phyloP scores from a whole-genome alignment of 768 basidiomycete species.

The Hydnomerulius pinastri region DNA sequence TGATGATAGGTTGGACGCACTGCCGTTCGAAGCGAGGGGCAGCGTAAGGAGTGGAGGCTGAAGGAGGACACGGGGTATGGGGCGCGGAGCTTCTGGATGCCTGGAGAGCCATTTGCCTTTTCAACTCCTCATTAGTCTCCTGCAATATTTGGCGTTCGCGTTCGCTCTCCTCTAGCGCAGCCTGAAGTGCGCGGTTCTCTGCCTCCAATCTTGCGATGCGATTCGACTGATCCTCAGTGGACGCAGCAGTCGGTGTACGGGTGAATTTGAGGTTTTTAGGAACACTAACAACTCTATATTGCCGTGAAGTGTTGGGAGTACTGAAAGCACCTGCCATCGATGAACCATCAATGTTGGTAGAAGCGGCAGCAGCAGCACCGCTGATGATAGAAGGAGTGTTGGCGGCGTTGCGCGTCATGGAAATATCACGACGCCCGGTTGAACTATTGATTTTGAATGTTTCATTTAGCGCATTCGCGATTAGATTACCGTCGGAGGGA shows the following conservation, averaged over 20 bases:
- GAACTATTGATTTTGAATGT: conserved; percentile 27
- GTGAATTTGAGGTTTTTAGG: conserved; percentile 25
- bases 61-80: background rate
- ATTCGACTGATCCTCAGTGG: conserved; percentile 4
- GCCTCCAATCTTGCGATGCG: conserved; percentile 21
- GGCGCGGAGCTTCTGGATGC: background rate
- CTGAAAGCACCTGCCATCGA: too few species aligned
- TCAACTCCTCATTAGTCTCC: conserved; percentile 14
- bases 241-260: conserved; percentile 8
- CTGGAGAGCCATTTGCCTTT: background rate
- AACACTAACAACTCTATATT: conserved; percentile 24
- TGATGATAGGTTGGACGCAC: background rate
- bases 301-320: conserved; percentile 1
- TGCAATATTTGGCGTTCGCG: conserved; percentile 7
- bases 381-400: conserved; percentile 7
- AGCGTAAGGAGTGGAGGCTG: background rate
- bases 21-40: conserved; percentile 17
- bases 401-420: too few species aligned
- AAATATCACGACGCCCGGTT: conserved; percentile 9
- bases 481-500: conserved; percentile 6
- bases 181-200: conserved; percentile 14
- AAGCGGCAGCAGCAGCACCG: background rate
- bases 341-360: too few species aligned
- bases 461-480: conserved; percentile 29
- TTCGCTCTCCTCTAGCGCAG: conserved; percentile 7